Percentiles rank a stretch among this genome's conserved stretches.
These are phyloP conservation scores for Puccinia hordei DNA, from an alignment of 1,284 basidiomycete genomes.

Conservation along the genomic window DNA sequence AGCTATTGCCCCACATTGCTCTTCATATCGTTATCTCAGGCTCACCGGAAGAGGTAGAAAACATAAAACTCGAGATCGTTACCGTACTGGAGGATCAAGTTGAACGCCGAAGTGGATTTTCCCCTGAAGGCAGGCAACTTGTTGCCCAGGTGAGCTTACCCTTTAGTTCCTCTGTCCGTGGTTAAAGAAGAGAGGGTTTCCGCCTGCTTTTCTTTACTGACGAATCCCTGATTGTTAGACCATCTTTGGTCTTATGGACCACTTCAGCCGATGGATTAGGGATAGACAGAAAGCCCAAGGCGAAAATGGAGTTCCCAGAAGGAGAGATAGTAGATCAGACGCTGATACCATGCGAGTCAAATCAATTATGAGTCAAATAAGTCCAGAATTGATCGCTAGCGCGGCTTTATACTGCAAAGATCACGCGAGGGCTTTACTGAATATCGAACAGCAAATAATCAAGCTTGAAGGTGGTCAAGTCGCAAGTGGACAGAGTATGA, in stretches of 20 bases:
- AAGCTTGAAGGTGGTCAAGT: conserved; percentile 56
- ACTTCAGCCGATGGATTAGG: conserved; percentile 85
- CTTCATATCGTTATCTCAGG: conserved; percentile 83
- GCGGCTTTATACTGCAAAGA: conserved; percentile 92
- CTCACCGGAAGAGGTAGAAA: conserved; percentile 66
- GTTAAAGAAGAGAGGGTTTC: background rate
- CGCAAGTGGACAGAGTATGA: conserved; percentile 54
- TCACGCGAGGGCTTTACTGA: conserved; percentile 90
- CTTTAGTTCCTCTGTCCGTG: background rate
- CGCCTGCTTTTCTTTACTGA: background rate
- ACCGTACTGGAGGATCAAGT: conserved; percentile 87
- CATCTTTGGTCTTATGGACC: conserved; percentile 91
- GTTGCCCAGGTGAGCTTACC: conserved; percentile 74
- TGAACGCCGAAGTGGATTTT: conserved; percentile 65
- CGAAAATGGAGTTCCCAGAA: conserved; percentile 44
- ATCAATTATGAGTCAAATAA: conserved; percentile 76
- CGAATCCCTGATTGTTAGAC: conserved; percentile 64
- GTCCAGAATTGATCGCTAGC: conserved; percentile 84
- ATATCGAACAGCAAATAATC: conserved; percentile 81
- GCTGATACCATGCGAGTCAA: conserved; percentile 65
- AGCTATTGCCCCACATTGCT: conserved; percentile 88
- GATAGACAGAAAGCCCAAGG: conserved; percentile 62
- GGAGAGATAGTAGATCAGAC: conserved; percentile 63
- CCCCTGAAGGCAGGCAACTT: conserved; percentile 75
- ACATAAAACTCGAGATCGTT: conserved; percentile 76